phyloP scores from a whole-genome alignment of 2,329 filamentous ascomycete species.

The Aspergillus ruber region DNA sequence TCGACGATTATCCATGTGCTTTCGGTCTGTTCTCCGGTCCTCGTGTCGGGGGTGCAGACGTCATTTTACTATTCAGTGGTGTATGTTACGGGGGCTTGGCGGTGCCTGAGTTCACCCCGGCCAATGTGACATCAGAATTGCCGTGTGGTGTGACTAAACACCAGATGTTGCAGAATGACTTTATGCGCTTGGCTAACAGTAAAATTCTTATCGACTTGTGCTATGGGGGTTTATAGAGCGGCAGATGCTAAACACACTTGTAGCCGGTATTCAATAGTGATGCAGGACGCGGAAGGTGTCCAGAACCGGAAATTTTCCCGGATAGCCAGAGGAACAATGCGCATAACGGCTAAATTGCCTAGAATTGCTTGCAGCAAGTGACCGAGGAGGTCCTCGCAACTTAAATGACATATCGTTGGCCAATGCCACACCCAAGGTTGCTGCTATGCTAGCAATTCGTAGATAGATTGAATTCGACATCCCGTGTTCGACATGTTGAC shows the following conservation, averaged over 20 bases:
- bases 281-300: too few species aligned
- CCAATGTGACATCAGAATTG: constrained; percentile 48
- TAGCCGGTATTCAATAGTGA: constrained; percentile 14
- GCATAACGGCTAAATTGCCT: too few species aligned
- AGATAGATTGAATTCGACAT: too few species aligned
- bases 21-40: constrained; percentile 24
- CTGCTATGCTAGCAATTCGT: too few species aligned
- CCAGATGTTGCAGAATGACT: constrained; percentile 36
- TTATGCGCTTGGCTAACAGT: constrained; percentile 42
- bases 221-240: constrained; percentile 24
- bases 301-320: too few species aligned
- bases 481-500: too few species aligned
- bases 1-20: constrained; percentile 25
- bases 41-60: constrained; percentile 35
- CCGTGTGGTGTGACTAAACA: constrained; percentile 50
- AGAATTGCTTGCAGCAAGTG: too few species aligned
- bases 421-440: too few species aligned
- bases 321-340: too few species aligned
- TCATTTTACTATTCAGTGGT: constrained; percentile 32
- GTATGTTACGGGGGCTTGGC: constrained; percentile 43
- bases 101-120: constrained; percentile 5
- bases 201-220: constrained; percentile 35
- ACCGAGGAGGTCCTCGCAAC: too few species aligned
- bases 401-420: too few species aligned
- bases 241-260: constrained; percentile 19